Evolutionary conservation across 2,329 filamentous ascomycete genomes (phyloP).

Genomic region (Arthroderma uncinatum): DNA sequence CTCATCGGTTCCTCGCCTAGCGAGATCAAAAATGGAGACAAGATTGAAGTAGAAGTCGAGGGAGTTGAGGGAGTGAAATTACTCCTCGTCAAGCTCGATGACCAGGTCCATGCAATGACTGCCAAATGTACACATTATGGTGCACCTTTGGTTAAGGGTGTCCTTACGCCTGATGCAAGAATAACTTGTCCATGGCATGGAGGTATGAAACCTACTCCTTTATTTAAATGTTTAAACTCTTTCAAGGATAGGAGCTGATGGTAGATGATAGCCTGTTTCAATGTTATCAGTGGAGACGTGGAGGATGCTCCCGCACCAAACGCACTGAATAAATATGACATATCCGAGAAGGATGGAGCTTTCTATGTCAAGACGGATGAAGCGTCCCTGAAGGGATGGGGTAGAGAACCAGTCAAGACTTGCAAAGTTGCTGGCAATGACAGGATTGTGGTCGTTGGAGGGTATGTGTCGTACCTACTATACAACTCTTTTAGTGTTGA

Average conservation of each 20-base stretch:
- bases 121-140: constrained; percentile 86
- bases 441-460: constrained; percentile 74
- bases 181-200: constrained; percentile 96
- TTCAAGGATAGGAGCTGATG: background rate
- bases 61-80: constrained; percentile 80
- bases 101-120: constrained; percentile 66
- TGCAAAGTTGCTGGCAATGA: constrained; percentile 48
- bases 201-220: constrained; percentile 43
- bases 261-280: constrained; percentile 66
- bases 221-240: background rate
- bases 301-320: constrained; percentile 90
- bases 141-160: constrained; percentile 74
- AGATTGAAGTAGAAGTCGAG: constrained; percentile 81
- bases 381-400: constrained; percentile 62
- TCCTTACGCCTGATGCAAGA: constrained; percentile 68
- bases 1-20: constrained; percentile 69
- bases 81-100: constrained; percentile 66
- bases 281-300: constrained; percentile 75
- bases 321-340: constrained; percentile 68
- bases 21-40: constrained; percentile 65
- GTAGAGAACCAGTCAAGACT: constrained; percentile 61
- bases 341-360: constrained; percentile 67
- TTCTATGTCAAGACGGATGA: constrained; percentile 79
- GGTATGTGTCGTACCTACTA: constrained; percentile 30
- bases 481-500: background rate